These are phyloP conservation scores for Ambrosiella cleistominuta DNA, from an alignment of 2,329 filamentous ascomycete species.

Conservation along the genomic window DNA sequence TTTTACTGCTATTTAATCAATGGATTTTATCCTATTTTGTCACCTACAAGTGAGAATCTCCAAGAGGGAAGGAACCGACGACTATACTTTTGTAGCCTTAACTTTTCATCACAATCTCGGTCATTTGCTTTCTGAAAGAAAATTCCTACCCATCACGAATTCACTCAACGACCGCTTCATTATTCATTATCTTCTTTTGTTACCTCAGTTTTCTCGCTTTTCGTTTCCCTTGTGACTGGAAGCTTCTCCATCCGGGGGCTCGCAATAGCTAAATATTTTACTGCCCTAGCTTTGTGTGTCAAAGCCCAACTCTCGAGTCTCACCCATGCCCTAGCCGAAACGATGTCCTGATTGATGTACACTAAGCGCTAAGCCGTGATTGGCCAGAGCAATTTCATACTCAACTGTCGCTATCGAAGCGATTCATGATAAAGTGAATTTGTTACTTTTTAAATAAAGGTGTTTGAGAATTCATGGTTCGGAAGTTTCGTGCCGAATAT, in stretches of 20 bases:
- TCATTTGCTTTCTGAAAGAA: no score
- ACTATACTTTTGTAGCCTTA: no score
- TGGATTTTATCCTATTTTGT: no score
- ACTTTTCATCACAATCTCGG: no score
- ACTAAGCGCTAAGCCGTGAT: conserved; percentile 8
- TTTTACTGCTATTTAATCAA: no score
- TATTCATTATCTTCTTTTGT: not conserved
- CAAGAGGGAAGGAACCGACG: no score
- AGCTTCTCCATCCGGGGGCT: not conserved
- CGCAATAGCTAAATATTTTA: not conserved
- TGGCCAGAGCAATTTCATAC: not conserved
- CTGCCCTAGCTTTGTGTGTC: not conserved
- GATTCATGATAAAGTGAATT: no score
- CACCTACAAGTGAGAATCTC: no score
- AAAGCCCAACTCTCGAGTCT: conserved; percentile 6
- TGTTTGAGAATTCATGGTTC: not conserved
- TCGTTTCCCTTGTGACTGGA: not conserved
- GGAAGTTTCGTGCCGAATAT: not conserved
- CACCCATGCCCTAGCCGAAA: conserved; percentile 11
- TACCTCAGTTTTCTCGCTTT: not conserved
- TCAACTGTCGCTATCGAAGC: not conserved
- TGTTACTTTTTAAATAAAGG: no score
- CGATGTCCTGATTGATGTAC: conserved; percentile 11
- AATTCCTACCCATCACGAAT: no score
- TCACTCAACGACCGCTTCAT: no score